Percentiles rank a stretch among this genome's conserved stretches.
phyloP scores from a whole-genome alignment of 306 rosid species.

The Malus fusca region DNA sequence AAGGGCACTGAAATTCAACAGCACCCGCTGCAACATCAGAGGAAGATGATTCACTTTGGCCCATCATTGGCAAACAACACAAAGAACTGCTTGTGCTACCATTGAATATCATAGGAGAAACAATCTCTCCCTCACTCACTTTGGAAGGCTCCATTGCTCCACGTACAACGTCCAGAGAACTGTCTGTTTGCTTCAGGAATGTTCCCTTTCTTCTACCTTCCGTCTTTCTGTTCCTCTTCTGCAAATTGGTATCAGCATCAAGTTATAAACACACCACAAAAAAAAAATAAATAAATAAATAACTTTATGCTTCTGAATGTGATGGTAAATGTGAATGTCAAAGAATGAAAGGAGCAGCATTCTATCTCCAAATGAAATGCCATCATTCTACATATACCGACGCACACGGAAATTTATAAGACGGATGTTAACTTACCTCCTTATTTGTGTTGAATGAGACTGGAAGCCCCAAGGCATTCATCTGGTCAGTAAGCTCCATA shows the following conservation, averaged over 20 bases:
- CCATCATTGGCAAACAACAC: constrained; percentile 43
- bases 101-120: constrained; percentile 37
- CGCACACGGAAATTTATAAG: not conserved
- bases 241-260: constrained; percentile 20
- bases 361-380: not conserved
- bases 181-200: constrained; percentile 15
- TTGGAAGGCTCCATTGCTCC: constrained; percentile 27
- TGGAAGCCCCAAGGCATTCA: constrained; percentile 79
- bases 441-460: constrained; percentile 52
- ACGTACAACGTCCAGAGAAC: constrained; percentile 19
- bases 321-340: not conserved
- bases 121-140: constrained; percentile 40
- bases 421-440: not conserved
- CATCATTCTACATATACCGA: not conserved
- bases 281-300: too few relatives aligned
- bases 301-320: not conserved
- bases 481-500: constrained; percentile 48
- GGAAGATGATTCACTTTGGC: constrained; percentile 54
- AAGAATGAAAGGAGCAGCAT: not conserved
- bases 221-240: constrained; percentile 33
- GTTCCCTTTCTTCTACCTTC: constrained; percentile 49
- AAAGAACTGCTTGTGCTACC: constrained; percentile 39
- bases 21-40: constrained; percentile 45
- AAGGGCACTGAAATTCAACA: constrained; percentile 21
- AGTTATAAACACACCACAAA: not conserved